phyloP scores from a whole-genome alignment of 1,139 yeast genomes.

The Zygoascus hellenicus region DNA sequence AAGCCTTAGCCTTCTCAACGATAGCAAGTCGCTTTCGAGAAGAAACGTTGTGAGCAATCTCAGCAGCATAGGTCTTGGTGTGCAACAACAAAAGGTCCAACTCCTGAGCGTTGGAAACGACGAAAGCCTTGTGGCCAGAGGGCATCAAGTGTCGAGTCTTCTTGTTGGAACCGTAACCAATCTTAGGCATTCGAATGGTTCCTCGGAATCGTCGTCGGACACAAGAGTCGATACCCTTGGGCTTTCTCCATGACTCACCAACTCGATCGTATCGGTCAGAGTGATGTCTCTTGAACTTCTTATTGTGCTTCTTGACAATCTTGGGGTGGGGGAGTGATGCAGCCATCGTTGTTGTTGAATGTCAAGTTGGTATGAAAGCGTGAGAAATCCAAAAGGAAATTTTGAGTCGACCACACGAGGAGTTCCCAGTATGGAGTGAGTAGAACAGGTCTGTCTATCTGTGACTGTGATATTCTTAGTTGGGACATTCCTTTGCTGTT shows the following conservation, averaged over 20 bases:
- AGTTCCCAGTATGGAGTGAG: no score
- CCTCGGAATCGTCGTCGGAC: conserved; percentile 99
- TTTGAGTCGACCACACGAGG: conserved; percentile 4
- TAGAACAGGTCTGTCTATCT: no score
- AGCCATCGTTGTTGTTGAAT: conserved; percentile 56
- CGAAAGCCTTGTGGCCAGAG: conserved; percentile 96
- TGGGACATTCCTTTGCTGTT: background rate
- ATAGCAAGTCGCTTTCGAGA: conserved; percentile 97
- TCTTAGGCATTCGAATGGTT: conserved; percentile 97
- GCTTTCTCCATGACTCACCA: conserved; percentile 99
- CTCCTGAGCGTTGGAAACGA: conserved; percentile 88
- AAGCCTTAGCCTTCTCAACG: conserved; percentile 95
- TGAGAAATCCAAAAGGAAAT: background rate
- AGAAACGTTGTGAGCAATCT: conserved; percentile 97
- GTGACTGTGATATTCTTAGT: background rate
- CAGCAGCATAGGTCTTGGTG: conserved; percentile 99
- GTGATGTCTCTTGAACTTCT: conserved; percentile 99
- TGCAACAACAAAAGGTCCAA: conserved; percentile 94
- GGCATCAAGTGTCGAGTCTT: conserved; percentile 94
- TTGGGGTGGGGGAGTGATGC: conserved; percentile 97
- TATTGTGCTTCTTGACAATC: conserved; percentile 96
- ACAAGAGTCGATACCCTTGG: conserved; percentile 99
- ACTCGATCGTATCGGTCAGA: conserved; percentile 99
- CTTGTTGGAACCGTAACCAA: conserved; percentile 99
- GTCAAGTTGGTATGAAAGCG: no score